Evolutionary conservation across 768 basidiomycete species (phyloP).

Genomic region (Hirschioporus abietinus): DNA sequence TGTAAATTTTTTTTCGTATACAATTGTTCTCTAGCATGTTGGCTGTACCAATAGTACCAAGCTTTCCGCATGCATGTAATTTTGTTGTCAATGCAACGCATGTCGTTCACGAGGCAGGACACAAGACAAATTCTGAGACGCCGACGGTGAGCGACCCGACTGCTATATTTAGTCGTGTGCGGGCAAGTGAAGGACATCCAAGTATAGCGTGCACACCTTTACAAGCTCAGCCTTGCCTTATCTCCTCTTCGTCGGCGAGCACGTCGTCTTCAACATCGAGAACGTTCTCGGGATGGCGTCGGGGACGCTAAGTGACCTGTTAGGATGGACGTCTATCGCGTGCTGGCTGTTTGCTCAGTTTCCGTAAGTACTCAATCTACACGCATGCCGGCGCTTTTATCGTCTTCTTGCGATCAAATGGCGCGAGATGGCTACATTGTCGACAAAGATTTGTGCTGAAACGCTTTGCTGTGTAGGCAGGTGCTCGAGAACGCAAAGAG

Average conservation of each 20-base stretch:
- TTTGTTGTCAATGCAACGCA: not conserved
- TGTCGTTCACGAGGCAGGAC: not conserved
- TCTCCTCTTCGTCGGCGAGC: not conserved
- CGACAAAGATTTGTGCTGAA: not conserved
- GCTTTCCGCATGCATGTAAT: not conserved
- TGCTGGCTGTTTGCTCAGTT: slow-evolving; percentile 88
- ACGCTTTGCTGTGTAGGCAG: slow-evolving; percentile 46
- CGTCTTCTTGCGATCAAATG: slow-evolving; percentile 8
- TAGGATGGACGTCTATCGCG: slow-evolving; percentile 67
- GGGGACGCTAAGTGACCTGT: slow-evolving; percentile 46
- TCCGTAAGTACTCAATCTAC: slow-evolving; percentile 51
- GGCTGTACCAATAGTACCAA: not conserved
- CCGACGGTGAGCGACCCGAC: not conserved
- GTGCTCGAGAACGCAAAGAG: slow-evolving; percentile 70
- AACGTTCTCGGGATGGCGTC: slow-evolving; percentile 17
- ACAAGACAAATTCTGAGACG: not conserved
- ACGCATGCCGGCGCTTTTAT: slow-evolving; percentile 1
- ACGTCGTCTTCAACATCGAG: slow-evolving; percentile 16
- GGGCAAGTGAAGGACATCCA: not conserved
- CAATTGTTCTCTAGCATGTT: not conserved
- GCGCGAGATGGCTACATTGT: not conserved
- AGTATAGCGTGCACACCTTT: not conserved
- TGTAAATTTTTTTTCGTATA: not conserved
- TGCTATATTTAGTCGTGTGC: not conserved
- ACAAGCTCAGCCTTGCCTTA: not conserved